Base-by-base conservation (phyloP, 768 basidiomycete genomes). In the Lactarius tabidus region DNA sequence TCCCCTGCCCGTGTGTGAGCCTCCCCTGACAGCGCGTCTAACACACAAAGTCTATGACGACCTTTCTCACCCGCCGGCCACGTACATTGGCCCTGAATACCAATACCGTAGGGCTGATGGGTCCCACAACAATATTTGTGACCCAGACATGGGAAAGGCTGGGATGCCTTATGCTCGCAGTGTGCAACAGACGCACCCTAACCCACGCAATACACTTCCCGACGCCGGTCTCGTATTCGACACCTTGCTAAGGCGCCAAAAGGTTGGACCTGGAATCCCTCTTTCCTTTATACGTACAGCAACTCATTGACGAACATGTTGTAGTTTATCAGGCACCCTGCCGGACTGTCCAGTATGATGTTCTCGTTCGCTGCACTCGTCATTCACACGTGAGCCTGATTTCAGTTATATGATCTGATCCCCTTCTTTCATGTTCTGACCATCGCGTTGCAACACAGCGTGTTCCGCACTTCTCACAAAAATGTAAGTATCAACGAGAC, bases 161-260 rank as follows among this genome's bases (percentile, higher is more conserved):
- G 84, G 85, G 6, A 85, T 81, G 15, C 87, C 92, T 0, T 94
- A 94, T 72, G 82, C 90, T n/a, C 85, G 92, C 28, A 92, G 88
- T 54, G 93, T 93, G 28, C 88, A 90, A 69, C 87, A 89, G 72
- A 73, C 62, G 1, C 81, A 87, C 65, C 82, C 89, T 2, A 77
- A 91, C 3, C 87, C 91, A 0, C 77, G 72, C 53, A 84, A 88
- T 70, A 84, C 86, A 63, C 78, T 93, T 33, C 92, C 92, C 0
- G 92, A 94, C 74, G 77, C 92, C 18, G 90, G 89, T 12, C 77
- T 93, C 15, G 75, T 95, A 31, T 95, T 91, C 57, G 93, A 94
- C 75, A 85, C 88, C 3, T 81, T 95, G 1, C 78, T 95, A 63
- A 86, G 81, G 70, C 83, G 91, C 28, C 84, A 92, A 62, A 80